A percentile compares a stretch with the other conserved stretches of the same genome.
Evolutionary conservation across 768 basidiomycete genomes (phyloP).

Genomic region (Naganishia kalamii): DNA sequence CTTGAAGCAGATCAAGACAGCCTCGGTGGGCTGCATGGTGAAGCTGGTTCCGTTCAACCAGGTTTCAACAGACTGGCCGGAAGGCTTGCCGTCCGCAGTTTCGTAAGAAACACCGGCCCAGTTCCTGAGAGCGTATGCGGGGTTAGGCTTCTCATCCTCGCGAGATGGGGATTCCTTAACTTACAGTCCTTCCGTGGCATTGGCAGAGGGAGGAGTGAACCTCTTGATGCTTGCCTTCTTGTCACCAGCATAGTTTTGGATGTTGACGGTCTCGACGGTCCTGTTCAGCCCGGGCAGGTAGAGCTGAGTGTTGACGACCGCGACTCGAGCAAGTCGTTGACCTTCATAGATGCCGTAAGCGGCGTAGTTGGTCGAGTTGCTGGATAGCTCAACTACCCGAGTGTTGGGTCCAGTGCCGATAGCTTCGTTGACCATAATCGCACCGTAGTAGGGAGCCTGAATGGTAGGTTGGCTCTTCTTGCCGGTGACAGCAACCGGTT

Average conservation of each 20-base stretch:
- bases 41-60: not conserved
- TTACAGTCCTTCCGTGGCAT: constrained; percentile 9
- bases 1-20: constrained; percentile 15
- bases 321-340: constrained; percentile 12
- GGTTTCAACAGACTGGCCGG: constrained; percentile 17
- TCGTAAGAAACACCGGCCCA: constrained; percentile 26
- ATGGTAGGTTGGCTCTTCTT: constrained; percentile 25
- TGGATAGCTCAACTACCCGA: not conserved
- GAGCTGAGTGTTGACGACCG: constrained; percentile 7
- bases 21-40: not conserved
- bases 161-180: not conserved
- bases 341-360: constrained; percentile 5
- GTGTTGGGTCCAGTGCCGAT: constrained; percentile 19
- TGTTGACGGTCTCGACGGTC: not conserved
- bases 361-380: not conserved
- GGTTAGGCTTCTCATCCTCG: not conserved
- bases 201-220: constrained; percentile 6
- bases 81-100: constrained; percentile 16
- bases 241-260: not conserved
- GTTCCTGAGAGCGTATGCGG: constrained; percentile 10
- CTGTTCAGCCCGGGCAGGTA: constrained; percentile 15
- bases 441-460: constrained; percentile 24
- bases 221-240: constrained; percentile 7
- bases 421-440: constrained; percentile 27
- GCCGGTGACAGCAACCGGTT: constrained; percentile 19